These are phyloP conservation scores for Solanum pennellii DNA, from an alignment of 257 asterid genomes.

Conservation along the genomic window DNA sequence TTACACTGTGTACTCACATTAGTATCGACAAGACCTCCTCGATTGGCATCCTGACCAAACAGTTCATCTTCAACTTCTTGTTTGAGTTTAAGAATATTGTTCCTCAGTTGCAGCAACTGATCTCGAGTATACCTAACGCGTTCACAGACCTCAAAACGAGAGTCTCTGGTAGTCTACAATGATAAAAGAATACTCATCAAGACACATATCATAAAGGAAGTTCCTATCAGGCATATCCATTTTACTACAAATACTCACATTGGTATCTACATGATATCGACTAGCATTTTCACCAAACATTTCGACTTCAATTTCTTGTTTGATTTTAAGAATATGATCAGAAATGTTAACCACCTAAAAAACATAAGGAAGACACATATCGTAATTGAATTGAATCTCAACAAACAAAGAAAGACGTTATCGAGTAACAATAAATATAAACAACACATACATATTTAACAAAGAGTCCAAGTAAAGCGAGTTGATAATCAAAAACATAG, in stretches of 20 bases:
- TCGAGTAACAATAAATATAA: not conserved
- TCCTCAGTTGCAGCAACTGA: slow-evolving; percentile 59
- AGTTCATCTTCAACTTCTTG: slow-evolving; percentile 71
- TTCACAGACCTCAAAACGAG: slow-evolving; percentile 30
- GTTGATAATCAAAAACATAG: no score
- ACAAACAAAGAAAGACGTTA: not conserved
- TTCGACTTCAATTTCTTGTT: slow-evolving; percentile 17
- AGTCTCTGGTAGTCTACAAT: slow-evolving; percentile 53
- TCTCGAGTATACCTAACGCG: slow-evolving; percentile 54
- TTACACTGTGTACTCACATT: slow-evolving; percentile 29
- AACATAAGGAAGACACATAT: not conserved
- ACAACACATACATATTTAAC: not conserved
- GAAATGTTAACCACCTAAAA: slow-evolving; percentile 42
- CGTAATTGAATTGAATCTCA: not conserved
- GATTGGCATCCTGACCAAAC: slow-evolving; percentile 52
- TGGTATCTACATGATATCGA: not conserved
- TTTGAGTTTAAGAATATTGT: slow-evolving; percentile 53
- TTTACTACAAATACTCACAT: slow-evolving; percentile 13
- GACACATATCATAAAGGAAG: not conserved
- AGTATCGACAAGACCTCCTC: slow-evolving; percentile 42
- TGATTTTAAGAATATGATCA: slow-evolving; percentile 50
- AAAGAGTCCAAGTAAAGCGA: not conserved
- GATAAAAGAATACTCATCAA: not conserved
- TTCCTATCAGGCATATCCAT: no score
- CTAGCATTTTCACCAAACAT: not conserved